A percentile compares a stretch with the other conserved stretches of the same genome.
Evolutionary conservation across 1,284 basidiomycete species (phyloP).

Genomic region (Boletellus dicymbophilus): DNA sequence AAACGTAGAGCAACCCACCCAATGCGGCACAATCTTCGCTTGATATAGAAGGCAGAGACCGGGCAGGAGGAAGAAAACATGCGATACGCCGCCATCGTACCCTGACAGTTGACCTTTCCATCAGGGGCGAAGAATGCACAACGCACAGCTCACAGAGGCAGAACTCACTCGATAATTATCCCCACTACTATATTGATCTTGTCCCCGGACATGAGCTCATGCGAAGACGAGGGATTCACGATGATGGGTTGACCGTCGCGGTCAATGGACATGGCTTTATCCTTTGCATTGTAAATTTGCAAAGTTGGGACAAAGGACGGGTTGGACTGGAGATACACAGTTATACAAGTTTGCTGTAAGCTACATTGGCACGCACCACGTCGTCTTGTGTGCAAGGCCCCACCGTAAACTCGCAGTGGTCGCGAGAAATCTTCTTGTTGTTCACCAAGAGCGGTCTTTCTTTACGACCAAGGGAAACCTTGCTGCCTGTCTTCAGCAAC

Average conservation of each 20-base stretch:
- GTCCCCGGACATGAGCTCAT: conserved; percentile 52
- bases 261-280: conserved; percentile 42
- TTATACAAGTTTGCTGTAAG: neutral
- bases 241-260: conserved; percentile 32
- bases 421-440: conserved; percentile 61
- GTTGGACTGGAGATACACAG: conserved; percentile 35
- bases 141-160: neutral
- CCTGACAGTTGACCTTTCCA: conserved; percentile 36
- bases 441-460: conserved; percentile 50
- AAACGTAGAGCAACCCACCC: conserved; percentile 39
- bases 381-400: conserved; percentile 49
- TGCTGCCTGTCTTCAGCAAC: conserved; percentile 56
- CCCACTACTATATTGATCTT: conserved; percentile 46
- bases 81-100: conserved; percentile 55
- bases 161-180: conserved; percentile 45
- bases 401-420: conserved; percentile 57
- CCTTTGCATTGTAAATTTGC: conserved; percentile 46
- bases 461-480: conserved; percentile 57
- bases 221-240: conserved; percentile 33
- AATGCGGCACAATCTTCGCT: conserved; percentile 52
- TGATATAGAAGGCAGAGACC: conserved; percentile 32
- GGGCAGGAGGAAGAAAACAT: conserved; percentile 45
- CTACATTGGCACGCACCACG: conserved; percentile 43
- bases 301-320: conserved; percentile 43
- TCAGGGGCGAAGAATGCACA: conserved; percentile 5